Conservation (phyloP, 441 rosid genomes). For the Erysimum cheiri region DNA sequence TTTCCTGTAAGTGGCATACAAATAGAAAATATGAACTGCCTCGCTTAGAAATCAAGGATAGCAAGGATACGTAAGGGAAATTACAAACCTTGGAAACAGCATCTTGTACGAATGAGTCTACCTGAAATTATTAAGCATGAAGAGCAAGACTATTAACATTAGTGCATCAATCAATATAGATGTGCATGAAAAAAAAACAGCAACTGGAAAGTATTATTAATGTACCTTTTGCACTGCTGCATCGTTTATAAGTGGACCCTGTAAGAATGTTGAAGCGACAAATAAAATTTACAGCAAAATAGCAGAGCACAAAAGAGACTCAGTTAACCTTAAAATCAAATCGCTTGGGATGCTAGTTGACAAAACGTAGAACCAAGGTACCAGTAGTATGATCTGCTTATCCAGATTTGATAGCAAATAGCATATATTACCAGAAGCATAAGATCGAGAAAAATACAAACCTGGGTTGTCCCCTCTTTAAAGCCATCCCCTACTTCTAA, state of each 20-base stretch:
- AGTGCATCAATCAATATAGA: not conserved
- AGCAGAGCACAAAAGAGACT: slow-evolving; percentile 24
- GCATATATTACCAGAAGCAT: not conserved
- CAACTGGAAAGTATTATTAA: slow-evolving; percentile 32
- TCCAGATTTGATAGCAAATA: not conserved
- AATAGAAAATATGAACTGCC: slow-evolving; percentile 8
- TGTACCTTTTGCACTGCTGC: slow-evolving; percentile 89
- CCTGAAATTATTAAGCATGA: slow-evolving; percentile 55
- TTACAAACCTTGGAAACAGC: slow-evolving; percentile 82
- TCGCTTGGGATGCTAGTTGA: slow-evolving; percentile 28
- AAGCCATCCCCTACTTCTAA: slow-evolving; percentile 96
- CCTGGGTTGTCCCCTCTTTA: slow-evolving; percentile 82
- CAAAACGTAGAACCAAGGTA: slow-evolving; percentile 10
- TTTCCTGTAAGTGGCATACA: slow-evolving; percentile 19
- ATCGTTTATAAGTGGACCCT: slow-evolving; percentile 99
- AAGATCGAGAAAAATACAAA: slow-evolving; percentile 27
- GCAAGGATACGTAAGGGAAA: slow-evolving; percentile 34
- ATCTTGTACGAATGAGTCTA: slow-evolving; percentile 84
- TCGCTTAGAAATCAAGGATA: slow-evolving; percentile 24
- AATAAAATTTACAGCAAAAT: slow-evolving; percentile 16
- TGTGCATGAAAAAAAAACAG: not conserved
- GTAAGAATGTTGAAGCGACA: slow-evolving; percentile 35
- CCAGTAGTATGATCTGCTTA: slow-evolving; percentile 19
- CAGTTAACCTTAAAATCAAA: slow-evolving; percentile 9
- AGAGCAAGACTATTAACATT: slow-evolving; percentile 27